Percentiles rank a stretch among this genome's conserved stretches.
Evolutionary conservation across 2,329 filamentous ascomycete genomes (phyloP).

Genomic region (Sporothrix brunneoviolacea): DNA sequence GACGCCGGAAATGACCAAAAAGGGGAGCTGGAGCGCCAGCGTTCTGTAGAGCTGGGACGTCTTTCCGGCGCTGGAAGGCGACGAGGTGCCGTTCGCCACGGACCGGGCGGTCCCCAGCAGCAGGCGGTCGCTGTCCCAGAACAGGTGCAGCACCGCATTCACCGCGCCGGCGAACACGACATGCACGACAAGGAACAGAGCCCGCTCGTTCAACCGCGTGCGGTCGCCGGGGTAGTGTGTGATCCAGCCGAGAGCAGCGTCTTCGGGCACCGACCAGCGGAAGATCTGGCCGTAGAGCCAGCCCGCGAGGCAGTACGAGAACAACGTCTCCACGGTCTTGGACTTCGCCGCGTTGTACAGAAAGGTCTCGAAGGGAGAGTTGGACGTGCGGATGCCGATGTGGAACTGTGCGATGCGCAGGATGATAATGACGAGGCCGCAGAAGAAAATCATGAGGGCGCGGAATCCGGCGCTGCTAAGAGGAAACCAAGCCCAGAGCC

Average conservation of each 20-base stretch:
- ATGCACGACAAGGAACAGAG: slow-evolving; percentile 70
- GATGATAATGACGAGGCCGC: slow-evolving; percentile 70
- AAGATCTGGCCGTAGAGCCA: slow-evolving; percentile 76
- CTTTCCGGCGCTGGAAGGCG: neutral
- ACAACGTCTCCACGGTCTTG: slow-evolving; percentile 60
- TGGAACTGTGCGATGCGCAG: slow-evolving; percentile 82
- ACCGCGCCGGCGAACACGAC: slow-evolving; percentile 60
- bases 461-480: slow-evolving; percentile 69
- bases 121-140: slow-evolving; percentile 66
- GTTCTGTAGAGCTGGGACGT: slow-evolving; percentile 13
- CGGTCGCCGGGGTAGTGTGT: slow-evolving; percentile 65
- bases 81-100: neutral
- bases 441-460: slow-evolving; percentile 67
- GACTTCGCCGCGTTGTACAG: slow-evolving; percentile 49
- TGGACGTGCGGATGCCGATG: slow-evolving; percentile 63
- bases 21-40: slow-evolving; percentile 34
- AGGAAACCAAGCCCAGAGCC: slow-evolving; percentile 82
- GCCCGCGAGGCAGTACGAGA: slow-evolving; percentile 72
- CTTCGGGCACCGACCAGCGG: slow-evolving; percentile 59
- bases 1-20: slow-evolving; percentile 31
- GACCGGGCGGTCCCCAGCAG: slow-evolving; percentile 34
- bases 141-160: slow-evolving; percentile 66
- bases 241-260: slow-evolving; percentile 64
- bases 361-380: slow-evolving; percentile 61
- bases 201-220: slow-evolving; percentile 74